phyloP scores from a whole-genome alignment of 306 rosid genomes.

The Vicia villosa region DNA sequence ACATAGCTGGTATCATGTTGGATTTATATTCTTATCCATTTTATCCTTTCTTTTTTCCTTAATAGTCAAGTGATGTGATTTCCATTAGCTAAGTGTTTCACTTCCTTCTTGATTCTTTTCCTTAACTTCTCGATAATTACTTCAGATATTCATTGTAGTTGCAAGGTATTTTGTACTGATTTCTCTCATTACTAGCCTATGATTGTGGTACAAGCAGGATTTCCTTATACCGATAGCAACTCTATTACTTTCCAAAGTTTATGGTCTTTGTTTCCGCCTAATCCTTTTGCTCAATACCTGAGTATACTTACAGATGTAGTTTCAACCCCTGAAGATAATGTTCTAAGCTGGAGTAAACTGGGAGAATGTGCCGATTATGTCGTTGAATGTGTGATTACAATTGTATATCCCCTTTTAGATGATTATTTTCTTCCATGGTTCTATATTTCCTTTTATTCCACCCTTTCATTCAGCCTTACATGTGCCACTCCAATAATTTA shows the following conservation, averaged over 20 bases:
- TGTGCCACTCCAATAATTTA: constrained; percentile 7
- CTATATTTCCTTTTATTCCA: constrained; percentile 16
- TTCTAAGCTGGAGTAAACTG: constrained; percentile 79
- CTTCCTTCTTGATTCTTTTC: constrained; percentile 47
- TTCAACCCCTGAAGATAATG: constrained; percentile 53
- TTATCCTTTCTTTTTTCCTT: constrained; percentile 67
- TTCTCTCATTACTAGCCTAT: constrained; percentile 20
- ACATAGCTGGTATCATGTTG: constrained; percentile 99
- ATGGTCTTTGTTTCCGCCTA: constrained; percentile 91
- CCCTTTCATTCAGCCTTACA: constrained; percentile 11
- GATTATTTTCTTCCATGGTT: constrained; percentile 19
- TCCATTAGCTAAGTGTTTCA: constrained; percentile 29
- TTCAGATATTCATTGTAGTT: constrained; percentile 79
- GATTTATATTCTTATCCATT: constrained; percentile 95
- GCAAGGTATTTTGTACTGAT: constrained; percentile 71
- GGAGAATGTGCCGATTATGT: constrained; percentile 51
- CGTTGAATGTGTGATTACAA: constrained; percentile 59
- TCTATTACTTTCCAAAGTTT: constrained; percentile 31
- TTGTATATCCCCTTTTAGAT: constrained; percentile 48
- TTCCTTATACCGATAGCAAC: constrained; percentile 45
- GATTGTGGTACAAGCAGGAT: constrained; percentile 51
- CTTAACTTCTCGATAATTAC: constrained; percentile 55
- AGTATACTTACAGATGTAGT: constrained; percentile 57
- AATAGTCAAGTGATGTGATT: constrained; percentile 24
- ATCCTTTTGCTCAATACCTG: constrained; percentile 75